Evolutionary conservation across 345 rosid species (phyloP).

Genomic region (Corchorus capsularis): DNA sequence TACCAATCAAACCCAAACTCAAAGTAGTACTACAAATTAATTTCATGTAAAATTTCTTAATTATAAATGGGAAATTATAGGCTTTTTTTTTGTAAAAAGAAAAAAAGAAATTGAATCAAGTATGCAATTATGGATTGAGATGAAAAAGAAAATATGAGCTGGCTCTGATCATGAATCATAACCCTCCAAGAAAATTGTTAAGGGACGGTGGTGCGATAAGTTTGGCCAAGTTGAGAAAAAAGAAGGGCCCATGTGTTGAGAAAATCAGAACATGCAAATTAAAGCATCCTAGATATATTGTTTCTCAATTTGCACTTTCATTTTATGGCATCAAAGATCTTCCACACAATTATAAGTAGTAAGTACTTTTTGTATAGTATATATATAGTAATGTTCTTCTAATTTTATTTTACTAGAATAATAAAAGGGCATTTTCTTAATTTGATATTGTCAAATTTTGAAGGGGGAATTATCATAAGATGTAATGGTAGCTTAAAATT

Average conservation of each 20-base stretch:
- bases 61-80: neutral
- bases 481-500: too few species aligned
- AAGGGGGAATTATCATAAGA: too few species aligned
- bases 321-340: neutral
- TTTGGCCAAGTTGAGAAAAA: neutral
- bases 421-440: neutral
- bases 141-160: neutral
- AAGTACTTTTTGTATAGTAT: neutral
- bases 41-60: too few species aligned
- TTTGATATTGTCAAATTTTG: too few species aligned
- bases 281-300: neutral
- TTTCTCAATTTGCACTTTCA: neutral
- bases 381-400: too few species aligned
- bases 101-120: neutral
- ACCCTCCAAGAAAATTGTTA: neutral
- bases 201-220: neutral
- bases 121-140: neutral
- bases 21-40: neutral
- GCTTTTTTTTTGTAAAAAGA: neutral
- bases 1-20: neutral
- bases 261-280: neutral
- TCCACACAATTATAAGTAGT: neutral
- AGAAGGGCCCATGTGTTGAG: slow-evolving; percentile 4
- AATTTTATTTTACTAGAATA: neutral
- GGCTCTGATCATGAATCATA: neutral